phyloP scores from a whole-genome alignment of 306 rosid genomes.

The Castanea sativa region DNA sequence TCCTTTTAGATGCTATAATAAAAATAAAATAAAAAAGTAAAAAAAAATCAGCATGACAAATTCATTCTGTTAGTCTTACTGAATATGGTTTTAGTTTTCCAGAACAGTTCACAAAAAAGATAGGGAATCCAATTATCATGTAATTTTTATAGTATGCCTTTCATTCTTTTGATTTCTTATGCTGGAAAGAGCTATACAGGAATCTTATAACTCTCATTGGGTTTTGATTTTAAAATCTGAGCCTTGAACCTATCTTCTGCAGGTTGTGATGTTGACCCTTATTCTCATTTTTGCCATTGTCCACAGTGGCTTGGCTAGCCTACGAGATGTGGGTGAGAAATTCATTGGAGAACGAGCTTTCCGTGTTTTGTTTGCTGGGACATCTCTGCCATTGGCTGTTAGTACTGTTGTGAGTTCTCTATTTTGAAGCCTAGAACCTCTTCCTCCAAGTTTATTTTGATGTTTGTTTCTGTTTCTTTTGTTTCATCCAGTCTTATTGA shows the following conservation, averaged over 20 bases:
- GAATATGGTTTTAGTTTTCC: not conserved
- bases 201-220: not conserved
- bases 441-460: not conserved
- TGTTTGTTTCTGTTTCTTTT: constrained; percentile 3
- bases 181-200: not conserved
- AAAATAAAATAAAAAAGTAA: not conserved
- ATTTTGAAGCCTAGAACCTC: constrained; percentile 6
- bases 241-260: constrained; percentile 35
- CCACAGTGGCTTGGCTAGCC: constrained; percentile 92
- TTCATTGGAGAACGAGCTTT: constrained; percentile 82
- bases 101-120: not conserved
- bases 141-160: not conserved
- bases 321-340: constrained; percentile 81
- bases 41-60: not conserved
- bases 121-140: not conserved
- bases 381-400: constrained; percentile 84
- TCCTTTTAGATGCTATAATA: not conserved
- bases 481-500: constrained; percentile 20
- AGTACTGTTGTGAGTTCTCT: constrained; percentile 71
- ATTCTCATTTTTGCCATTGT: constrained; percentile 64
- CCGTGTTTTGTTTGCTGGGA: constrained; percentile 94
- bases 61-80: not conserved
- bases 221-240: constrained; percentile 22
- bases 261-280: constrained; percentile 80
- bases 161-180: not conserved